Conservation (phyloP, 805 yeast species). For the Candida lessepsii region DNA sequence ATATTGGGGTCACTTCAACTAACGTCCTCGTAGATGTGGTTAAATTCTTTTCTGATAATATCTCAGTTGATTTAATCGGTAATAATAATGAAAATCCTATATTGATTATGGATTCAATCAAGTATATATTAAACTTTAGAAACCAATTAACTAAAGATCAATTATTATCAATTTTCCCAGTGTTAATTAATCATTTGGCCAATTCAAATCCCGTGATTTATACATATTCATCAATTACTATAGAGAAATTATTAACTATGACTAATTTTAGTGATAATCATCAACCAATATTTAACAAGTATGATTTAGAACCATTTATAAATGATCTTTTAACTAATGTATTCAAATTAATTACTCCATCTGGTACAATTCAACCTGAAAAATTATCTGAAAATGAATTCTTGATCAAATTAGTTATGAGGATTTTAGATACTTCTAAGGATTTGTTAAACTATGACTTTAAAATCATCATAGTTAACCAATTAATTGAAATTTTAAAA, state of each 20-base stretch:
- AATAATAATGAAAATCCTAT: conserved; percentile 60
- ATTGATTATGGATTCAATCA: conserved; percentile 87
- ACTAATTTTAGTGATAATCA: conserved; percentile 54
- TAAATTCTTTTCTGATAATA: conserved; percentile 73
- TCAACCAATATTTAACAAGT: conserved; percentile 63
- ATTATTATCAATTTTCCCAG: conserved; percentile 73
- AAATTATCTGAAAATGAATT: conserved; percentile 94
- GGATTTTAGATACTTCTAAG: conserved; percentile 72
- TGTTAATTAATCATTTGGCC: conserved; percentile 65
- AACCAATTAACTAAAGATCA: conserved; percentile 90
- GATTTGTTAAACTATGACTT: conserved; percentile 51
- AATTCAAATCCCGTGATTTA: conserved; percentile 72
- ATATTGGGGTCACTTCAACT: conserved; percentile 82
- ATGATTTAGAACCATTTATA: conserved; percentile 63
- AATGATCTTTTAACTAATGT: conserved; percentile 63
- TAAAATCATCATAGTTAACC: conserved; percentile 52
- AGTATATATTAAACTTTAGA: conserved; percentile 84
- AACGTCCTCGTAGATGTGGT: conserved; percentile 84
- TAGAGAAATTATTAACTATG: conserved; percentile 82
- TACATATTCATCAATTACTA: conserved; percentile 90
- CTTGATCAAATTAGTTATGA: conserved; percentile 83
- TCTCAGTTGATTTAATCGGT: conserved; percentile 76
- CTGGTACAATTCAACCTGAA: conserved; percentile 55
- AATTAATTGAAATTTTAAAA: conserved; percentile 65
- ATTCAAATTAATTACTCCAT: conserved; percentile 55